Base-by-base conservation (phyloP, 2,329 filamentous ascomycete species). In the Phialocephala sp. region DNA sequence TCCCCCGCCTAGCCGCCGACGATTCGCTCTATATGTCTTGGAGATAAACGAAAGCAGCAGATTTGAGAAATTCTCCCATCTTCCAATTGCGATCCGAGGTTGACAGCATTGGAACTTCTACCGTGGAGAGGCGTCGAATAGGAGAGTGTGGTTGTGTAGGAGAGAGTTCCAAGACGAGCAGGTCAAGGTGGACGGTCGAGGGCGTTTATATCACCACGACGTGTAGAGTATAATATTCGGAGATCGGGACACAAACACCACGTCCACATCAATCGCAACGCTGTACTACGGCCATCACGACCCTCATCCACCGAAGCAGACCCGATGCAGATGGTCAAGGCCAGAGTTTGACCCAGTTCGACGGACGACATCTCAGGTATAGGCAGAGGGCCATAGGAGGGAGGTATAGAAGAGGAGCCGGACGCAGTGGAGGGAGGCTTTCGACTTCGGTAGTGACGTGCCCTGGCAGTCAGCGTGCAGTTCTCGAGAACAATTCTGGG, bases 1-100 rank as follows among this genome's bases (percentile, higher is more conserved):
- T 54, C 45, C 20, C 36, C 59, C 24, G 39, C 45, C 47, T 55
- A 61, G 41, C 35, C 59, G 59, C 59, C 59, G 37, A 41, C 59
- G 20, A 61, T 41, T 55, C 27, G 37, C 47, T 55, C 14, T 54
- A n/a, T 15, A 15, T n/a, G 36, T 43, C 8, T 50, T 36, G 6
- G 45, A 27, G 39, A 35, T 32, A 41, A 15, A 61, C 47, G 35
- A 32, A 41, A 43, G 47, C 22, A 50, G 47, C 47, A 54, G 59
- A 61, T 24, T n/a, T 27, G 47, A 35, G 11, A 32, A 37, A 22
- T 3, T 52, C 6, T n/a, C 43, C n/a, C 14, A 50, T 47, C 35
- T 39, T 12, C 59, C 59, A 60, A 39, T 60, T 60, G 59, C 22
- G 59, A 45, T n/a, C 27, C 50, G 50, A 54, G 50, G 32, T 24